Base-by-base conservation (phyloP, 2,329 filamentous ascomycete genomes). In the Fonsecaea erecta region DNA sequence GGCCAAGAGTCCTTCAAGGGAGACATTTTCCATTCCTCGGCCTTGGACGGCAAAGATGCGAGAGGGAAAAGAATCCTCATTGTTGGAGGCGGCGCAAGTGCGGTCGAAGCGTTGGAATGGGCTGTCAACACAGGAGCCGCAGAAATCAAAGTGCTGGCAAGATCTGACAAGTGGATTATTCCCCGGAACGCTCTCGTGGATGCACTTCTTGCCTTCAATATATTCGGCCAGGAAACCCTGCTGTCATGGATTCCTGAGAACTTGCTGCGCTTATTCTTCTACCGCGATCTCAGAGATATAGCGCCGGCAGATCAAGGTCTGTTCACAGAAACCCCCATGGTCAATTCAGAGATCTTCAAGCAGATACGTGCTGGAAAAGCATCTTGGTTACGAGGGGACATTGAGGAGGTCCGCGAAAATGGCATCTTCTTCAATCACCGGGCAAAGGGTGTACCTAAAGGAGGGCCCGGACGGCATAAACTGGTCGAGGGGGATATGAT, bases 161-260 rank as follows among this genome's bases (percentile, higher is more conserved):
- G 92, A 24, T 90, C 87, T 14, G 91, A 94, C 71, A 95, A 94
- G 75, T 94, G 91, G 91, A 91, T 95, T 68, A 93, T 94, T 59
- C 92, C 92, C 0, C 85, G 92, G 8, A 95, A 96, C 70, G 81
- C 90, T 0, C 55, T 95, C 51, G 82, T 95, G 57, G 88, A 96
- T 74, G 81, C 85, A 1, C 81, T 96, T 1, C 84, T 96, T 1
- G 85, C 90, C 1, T 79, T 92, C 72, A 96, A 96, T 75, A 84
- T 95, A 58, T 88, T 93, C 65, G 92, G 91, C 1, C 86, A 89
- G 52, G 90, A 95, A 76, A 95, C 90, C 0, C 75, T 85, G 0
- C 77, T 95, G 18, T 92, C 89, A 0, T 92, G 88, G 82, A 89
- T 96, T 43, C 92, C 92, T 0, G 92, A 96, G 75, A 82, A 82